A percentile compares a stretch with the other conserved stretches of the same genome.
Conservation (phyloP, 2,329 filamentous ascomycete genomes). For the Seiridium cupressi region DNA sequence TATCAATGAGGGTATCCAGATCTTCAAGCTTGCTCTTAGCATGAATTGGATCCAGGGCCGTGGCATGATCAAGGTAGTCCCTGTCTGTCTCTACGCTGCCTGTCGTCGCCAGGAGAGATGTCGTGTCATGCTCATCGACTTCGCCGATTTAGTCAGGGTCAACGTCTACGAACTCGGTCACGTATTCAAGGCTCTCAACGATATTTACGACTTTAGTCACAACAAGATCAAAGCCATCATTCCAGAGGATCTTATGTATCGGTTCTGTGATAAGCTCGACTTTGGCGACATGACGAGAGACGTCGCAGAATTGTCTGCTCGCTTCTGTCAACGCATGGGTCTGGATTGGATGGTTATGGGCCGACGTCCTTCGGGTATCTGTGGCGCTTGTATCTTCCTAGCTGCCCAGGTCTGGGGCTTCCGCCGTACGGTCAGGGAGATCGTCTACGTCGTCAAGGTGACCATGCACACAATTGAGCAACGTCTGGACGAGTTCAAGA, state of each 20-base stretch:
- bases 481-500: conserved; percentile 87
- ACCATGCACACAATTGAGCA: conserved; percentile 91
- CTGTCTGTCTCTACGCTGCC: conserved; percentile 88
- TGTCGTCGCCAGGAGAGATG: conserved; percentile 78
- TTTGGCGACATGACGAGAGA: conserved; percentile 80
- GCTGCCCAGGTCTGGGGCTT: conserved; percentile 99
- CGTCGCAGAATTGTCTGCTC: conserved; percentile 84
- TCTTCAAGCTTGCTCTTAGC: conserved; percentile 73
- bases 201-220: conserved; percentile 67
- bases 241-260: conserved; percentile 85
- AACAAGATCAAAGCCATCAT: conserved; percentile 64
- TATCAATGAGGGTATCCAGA: conserved; percentile 64
- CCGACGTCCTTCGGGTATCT: conserved; percentile 88
- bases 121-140: conserved; percentile 89
- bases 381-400: conserved; percentile 89
- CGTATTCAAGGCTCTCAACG: conserved; percentile 80
- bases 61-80: conserved; percentile 78
- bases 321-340: conserved; percentile 89
- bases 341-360: conserved; percentile 97
- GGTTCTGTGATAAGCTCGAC: conserved; percentile 88
- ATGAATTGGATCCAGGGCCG: conserved; percentile 84
- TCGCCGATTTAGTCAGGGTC: conserved; percentile 78
- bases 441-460: conserved; percentile 98
- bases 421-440: conserved; percentile 84
- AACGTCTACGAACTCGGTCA: conserved; percentile 92